Evolutionary conservation across 2,329 filamentous ascomycete species (phyloP), one percentile per base, ranked within the genome.

Genomic region (Claviceps spartinae): DNA sequence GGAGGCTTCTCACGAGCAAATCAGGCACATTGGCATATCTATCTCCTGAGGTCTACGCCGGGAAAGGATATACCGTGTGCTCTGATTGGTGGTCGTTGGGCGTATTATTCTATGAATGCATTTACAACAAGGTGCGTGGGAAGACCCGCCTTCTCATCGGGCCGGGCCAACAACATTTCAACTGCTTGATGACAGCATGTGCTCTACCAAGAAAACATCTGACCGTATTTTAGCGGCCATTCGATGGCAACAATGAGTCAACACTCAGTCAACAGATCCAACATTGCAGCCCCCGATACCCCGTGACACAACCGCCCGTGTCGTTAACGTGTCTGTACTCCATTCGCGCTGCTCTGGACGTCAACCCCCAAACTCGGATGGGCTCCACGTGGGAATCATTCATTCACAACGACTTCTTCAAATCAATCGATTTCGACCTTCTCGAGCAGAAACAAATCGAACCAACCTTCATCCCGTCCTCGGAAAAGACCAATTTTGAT

Each of bases 31-130:
- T 98, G 54, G 93, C 93, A 51, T 98, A 98, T 64, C 80, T 98
- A 7, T 90, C 91, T 1, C 93, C 93, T 4, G 93, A 98, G 67
- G 93, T 97, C 2, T 98, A 97, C 63, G 79, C 83, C 58, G 91
- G 91, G 48, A 84, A 82, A 55, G 93, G 93, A 41, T 98, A 98
- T 64, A 83, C 86, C 54, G 82, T 83, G 47, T 87, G 93, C 60
- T 90, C 93, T 43, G 93, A 98, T 66, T 98, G 93, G 93, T 98
- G 93, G 93, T 97, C 93, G 5, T 71, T 98, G 22, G 93, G 93
- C 48, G 93, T 98, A 46, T 78, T 95, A n/a, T 97, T 97, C 67
- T 98, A 96, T 68, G 93, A 98, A 68, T 97, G 93, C 76, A 96
- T 98, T 58, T 98, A 97, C 72, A 95, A 94, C 72, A 97, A 94